Evolutionary conservation across 495 filamentous ascomycete species (phyloP), one percentile per base, ranked within the genome.

Genomic region (Aspergillus coremiiformis): DNA sequence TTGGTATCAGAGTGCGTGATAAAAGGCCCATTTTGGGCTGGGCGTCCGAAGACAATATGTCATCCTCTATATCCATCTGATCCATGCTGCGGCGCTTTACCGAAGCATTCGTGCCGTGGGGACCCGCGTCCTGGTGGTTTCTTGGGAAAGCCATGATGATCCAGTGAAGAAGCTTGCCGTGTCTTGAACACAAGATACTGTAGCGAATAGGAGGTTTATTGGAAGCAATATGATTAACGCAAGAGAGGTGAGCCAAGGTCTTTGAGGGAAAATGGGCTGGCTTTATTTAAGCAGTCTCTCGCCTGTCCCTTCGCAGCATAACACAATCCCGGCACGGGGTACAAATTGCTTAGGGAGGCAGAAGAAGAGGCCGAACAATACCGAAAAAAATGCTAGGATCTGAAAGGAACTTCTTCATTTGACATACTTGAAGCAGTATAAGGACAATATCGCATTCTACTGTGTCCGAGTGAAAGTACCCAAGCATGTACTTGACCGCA

Each of bases 1-100:
- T 95, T 43, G 81, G 76, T 37, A 93, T 66, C 14, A 94, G 58
- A 3, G 92, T 95, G 58, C 78, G 81, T 2, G 87, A 85, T 23
- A 96, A 74, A 24, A 97, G 44, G 1, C 89, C 93, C 20, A 64
- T 48, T 46, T 30, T 60, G 24, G 57, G 19, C 15, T 39, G 43
- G 27, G 50, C 14, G 19, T 35, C 41, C 8, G 46, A 41, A 30
- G 33, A 29, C 4, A 26, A 19, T 17, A 35, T 9, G 22, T 52
- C 47, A n/a, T 32, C 26, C 44, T 56, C 53, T 30, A 56, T 52
- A 49, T 63, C 56, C 60, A 57, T 58, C 11, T 35, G 42, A 9
- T 41, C 44, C 20, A 39, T 49, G 24, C 41, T 39, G 19, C 33
- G 35, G 20, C 17, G 48, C 11, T 22, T 54, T 49, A 32, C 39